Evolutionary conservation across 305 asterid genomes (phyloP).

Genomic region (Ajuga reptans): DNA sequence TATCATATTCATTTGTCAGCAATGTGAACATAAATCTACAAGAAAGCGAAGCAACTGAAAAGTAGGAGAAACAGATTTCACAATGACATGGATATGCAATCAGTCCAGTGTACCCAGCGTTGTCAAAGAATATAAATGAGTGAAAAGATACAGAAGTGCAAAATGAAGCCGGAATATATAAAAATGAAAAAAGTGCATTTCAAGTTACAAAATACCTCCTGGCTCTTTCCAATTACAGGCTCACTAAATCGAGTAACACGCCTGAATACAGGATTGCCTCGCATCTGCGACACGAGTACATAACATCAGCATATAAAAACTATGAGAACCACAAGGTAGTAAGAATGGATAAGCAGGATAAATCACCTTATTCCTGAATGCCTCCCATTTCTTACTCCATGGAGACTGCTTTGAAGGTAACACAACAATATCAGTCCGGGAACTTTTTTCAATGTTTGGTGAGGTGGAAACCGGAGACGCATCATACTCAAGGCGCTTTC

Average conservation of each 20-base stretch:
- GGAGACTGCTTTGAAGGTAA: slow-evolving; percentile 59
- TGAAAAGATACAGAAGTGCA: background rate
- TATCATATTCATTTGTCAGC: too few relatives aligned
- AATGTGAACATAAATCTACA: too few relatives aligned
- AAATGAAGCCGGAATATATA: background rate
- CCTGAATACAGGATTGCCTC: slow-evolving; percentile 60
- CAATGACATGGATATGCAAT: too few relatives aligned
- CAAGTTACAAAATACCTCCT: slow-evolving; percentile 54
- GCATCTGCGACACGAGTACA: slow-evolving; percentile 51
- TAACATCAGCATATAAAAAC: slow-evolving; percentile 3
- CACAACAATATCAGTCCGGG: slow-evolving; percentile 66
- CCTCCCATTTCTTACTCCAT: slow-evolving; percentile 79
- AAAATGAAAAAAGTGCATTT: background rate
- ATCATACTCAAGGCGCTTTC: slow-evolving; percentile 66
- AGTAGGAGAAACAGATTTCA: too few relatives aligned
- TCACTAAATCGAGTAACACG: slow-evolving; percentile 62
- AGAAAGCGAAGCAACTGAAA: too few relatives aligned
- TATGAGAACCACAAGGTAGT: background rate
- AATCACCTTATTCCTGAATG: slow-evolving; percentile 67
- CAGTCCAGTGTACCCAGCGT: too few relatives aligned
- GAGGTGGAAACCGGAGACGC: slow-evolving; percentile 38
- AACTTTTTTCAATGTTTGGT: slow-evolving; percentile 53
- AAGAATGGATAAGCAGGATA: slow-evolving; percentile 3
- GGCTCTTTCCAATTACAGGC: slow-evolving; percentile 79
- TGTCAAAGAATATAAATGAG: too few relatives aligned